phyloP scores from a whole-genome alignment of 2,329 filamentous ascomycete species.

The Leptographium galeiforme region DNA sequence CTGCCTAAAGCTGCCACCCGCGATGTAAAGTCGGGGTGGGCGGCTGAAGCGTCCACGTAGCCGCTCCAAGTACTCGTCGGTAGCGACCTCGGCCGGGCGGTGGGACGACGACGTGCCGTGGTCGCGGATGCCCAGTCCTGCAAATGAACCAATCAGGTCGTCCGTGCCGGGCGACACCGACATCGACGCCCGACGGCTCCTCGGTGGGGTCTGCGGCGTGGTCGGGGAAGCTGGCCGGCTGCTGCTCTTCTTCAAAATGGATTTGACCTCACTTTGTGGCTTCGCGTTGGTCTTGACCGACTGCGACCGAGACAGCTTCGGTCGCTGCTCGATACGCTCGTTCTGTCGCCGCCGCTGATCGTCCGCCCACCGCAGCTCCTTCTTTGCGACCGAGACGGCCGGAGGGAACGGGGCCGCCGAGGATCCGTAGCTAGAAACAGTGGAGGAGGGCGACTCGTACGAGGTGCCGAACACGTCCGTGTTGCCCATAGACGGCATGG shows the following conservation, averaged over 20 bases:
- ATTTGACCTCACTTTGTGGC: constrained; percentile 14
- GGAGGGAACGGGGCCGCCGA: constrained; percentile 1
- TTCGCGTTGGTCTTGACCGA: constrained; percentile 4
- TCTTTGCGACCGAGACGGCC: constrained; percentile 9
- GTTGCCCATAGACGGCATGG: constrained; percentile 10
- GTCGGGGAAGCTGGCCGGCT: background rate
- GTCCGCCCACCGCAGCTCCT: constrained; percentile 19
- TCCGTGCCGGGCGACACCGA: background rate
- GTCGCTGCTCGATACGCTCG: constrained; percentile 17
- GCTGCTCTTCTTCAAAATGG: constrained; percentile 17
- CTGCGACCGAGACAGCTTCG: constrained; percentile 10
- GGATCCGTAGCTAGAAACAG: background rate
- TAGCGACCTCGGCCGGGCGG: background rate
- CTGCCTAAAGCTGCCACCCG: constrained; percentile 10
- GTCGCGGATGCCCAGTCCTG: constrained; percentile 6
- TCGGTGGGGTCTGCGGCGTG: background rate
- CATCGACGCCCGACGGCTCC: background rate
- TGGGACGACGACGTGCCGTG: background rate
- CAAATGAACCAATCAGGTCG: constrained; percentile 2
- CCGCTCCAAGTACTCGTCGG: constrained; percentile 11
- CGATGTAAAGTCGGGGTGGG: constrained; percentile 10
- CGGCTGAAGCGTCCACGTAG: constrained; percentile 14
- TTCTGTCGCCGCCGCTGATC: constrained; percentile 17
- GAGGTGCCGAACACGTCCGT: constrained; percentile 10
- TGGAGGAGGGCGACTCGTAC: constrained; percentile 6